Base-by-base conservation (phyloP, 768 basidiomycete species). In the Hypholoma sublateritium region DNA sequence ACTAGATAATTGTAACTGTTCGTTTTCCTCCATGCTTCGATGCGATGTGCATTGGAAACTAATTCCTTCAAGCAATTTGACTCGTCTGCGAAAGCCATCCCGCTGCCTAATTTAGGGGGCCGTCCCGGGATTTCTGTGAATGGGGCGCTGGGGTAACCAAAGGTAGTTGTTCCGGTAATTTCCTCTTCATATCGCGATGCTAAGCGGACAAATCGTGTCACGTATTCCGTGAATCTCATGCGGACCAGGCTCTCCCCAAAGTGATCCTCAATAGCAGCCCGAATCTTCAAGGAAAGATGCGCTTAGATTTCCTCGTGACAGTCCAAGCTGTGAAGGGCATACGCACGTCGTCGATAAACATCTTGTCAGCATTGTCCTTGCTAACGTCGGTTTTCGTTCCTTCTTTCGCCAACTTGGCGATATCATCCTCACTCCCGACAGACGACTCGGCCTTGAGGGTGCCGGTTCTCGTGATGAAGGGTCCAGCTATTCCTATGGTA, bases 341-440 rank as follows among this genome's bases (percentile, higher is more conserved):
- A 80, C 92, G 69, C 65, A 96, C 95, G 65, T 98, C 96, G 50
- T 98, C 95, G 61, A 98, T 91, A 72, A 98, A 98, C 14, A 89
- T 61, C 65, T 87, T 91, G 62, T 98, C 95, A 5, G 84, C 75
- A 59, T 80, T 81, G 52, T 89, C 87, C 56, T 84, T 89, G 46
- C 78, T 78, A 6, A 75, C 66, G 56, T 89, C 87, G 9, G 74
- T 74, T 63, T 80, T 87, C 42, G 77, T 71, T 19, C 85, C 81
- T 50, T 85, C 85, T 64, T 80, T 87, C 42, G 77, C 74, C 54
- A 77, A 68, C 28, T 86, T 80, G n/a, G 77, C 78, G n/a, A 84
- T 74, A 47, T 91, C 91, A 47, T 90, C 88, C 62, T 92, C 89
- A 56, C 81, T 85, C 0, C 80, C 80, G 3, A 75, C 73, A 13